phyloP scores from a whole-genome alignment of 1,284 basidiomycete species.

The Cutaneotrichosporon sp. region DNA sequence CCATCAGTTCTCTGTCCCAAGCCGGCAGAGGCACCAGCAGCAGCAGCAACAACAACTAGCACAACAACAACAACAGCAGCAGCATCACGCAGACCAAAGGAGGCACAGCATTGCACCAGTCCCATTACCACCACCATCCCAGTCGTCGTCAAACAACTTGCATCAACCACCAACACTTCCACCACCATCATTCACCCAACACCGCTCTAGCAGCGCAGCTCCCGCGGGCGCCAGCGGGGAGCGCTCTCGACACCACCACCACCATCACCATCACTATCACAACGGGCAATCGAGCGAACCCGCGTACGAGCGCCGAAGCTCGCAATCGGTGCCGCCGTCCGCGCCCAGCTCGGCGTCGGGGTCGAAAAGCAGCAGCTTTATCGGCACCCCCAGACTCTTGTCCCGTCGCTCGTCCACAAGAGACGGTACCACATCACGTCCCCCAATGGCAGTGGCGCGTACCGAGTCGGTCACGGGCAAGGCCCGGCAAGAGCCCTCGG shows the following conservation, averaged over 20 bases:
- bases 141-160: too few relatives aligned
- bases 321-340: conserved; percentile 4
- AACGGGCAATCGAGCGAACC: background rate
- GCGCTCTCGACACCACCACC: background rate
- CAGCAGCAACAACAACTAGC: too few relatives aligned
- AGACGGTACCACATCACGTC: conserved; percentile 6
- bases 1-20: background rate
- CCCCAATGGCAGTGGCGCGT: background rate
- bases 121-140: too few relatives aligned
- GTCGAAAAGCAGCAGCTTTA: conserved; percentile 21
- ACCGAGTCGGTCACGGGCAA: conserved; percentile 1
- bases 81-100: too few relatives aligned
- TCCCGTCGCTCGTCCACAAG: conserved; percentile 22
- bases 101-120: too few relatives aligned
- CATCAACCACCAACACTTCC: too few relatives aligned
- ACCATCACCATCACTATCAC: background rate
- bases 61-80: too few relatives aligned
- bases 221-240: background rate
- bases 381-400: conserved; percentile 21
- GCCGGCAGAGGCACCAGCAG: background rate
- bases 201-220: background rate
- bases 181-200: too few relatives aligned
- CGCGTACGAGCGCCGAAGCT: background rate
- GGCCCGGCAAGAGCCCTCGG: background rate
- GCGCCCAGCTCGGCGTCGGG: conserved; percentile 18